A percentile compares a stretch with the other conserved stretches of the same genome.
These are phyloP conservation scores for Botryococcus braunii DNA, from an alignment of 163 green algal genomes.

Conservation along the genomic window DNA sequence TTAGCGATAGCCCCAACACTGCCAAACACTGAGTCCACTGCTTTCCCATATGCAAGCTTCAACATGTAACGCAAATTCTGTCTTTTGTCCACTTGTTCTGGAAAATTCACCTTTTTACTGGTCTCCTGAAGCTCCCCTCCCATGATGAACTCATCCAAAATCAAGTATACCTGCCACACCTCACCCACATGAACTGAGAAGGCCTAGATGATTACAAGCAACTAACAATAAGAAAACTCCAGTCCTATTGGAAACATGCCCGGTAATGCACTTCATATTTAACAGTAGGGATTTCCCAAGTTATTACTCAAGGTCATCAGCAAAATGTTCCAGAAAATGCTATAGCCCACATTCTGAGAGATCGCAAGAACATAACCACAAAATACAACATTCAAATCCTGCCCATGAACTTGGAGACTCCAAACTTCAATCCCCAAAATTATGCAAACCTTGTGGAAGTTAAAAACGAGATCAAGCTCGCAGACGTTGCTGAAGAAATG, in stretches of 20 bases:
- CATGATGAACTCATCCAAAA: constrained; percentile 94
- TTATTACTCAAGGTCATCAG: no score
- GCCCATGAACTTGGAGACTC: no score
- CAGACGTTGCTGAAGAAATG: constrained; percentile 98
- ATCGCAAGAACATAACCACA: no score
- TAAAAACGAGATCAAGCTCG: constrained; percentile 99
- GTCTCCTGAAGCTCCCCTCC: constrained; percentile 91
- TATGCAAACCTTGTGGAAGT: constrained; percentile 86
- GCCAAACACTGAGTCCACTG: constrained; percentile 1
- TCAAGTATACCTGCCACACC: constrained; percentile 96
- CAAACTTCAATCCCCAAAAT: no score
- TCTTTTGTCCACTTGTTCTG: not conserved
- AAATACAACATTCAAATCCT: no score
- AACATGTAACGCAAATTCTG: not conserved
- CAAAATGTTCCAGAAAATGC: no score
- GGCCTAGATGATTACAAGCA: not conserved
- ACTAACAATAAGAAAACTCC: not conserved
- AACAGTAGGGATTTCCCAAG: no score
- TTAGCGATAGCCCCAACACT: not conserved
- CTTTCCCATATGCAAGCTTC: not conserved
- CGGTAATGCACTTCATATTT: no score
- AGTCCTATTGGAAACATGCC: no score
- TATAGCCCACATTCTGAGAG: no score
- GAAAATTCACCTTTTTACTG: constrained; percentile 62
- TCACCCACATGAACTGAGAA: no score